These are phyloP conservation scores for Chaetomiaceae sp. DNA, from an alignment of 2,329 filamentous ascomycete species.

Conservation along the genomic window DNA sequence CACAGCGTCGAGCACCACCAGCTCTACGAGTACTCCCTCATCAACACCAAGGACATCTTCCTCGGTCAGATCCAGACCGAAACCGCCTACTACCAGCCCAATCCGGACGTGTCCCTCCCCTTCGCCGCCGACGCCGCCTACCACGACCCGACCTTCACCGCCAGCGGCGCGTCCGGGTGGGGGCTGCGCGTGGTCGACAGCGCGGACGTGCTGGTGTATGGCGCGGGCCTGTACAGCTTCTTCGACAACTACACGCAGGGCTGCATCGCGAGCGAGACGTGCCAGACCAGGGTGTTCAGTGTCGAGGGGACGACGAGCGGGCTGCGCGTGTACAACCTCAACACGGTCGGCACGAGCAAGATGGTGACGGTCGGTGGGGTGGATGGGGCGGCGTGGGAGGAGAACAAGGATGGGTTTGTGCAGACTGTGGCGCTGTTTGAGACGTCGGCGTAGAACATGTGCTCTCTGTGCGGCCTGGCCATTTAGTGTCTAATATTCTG, in stretches of 20 bases:
- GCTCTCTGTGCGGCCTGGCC: no score
- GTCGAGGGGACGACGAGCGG: constrained; percentile 33
- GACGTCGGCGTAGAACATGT: not conserved
- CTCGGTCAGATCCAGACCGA: constrained; percentile 59
- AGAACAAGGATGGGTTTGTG: constrained; percentile 23
- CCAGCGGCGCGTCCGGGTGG: constrained; percentile 46
- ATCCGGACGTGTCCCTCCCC: constrained; percentile 47
- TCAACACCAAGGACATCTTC: constrained; percentile 50
- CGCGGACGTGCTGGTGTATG: constrained; percentile 47
- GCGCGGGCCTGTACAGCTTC: constrained; percentile 54
- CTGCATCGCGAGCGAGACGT: constrained; percentile 34
- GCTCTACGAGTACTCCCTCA: constrained; percentile 59
- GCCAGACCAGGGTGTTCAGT: constrained; percentile 36
- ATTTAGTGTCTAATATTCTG: not conserved
- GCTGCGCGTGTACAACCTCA: constrained; percentile 40
- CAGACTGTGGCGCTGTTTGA: constrained; percentile 21
- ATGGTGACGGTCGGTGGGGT: constrained; percentile 31
- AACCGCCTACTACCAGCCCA: constrained; percentile 60
- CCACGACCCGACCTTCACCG: constrained; percentile 44
- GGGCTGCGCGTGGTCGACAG: constrained; percentile 53
- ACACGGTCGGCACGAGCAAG: constrained; percentile 38
- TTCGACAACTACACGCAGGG: constrained; percentile 51
- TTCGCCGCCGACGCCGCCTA: constrained; percentile 38
- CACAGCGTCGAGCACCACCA: constrained; percentile 55
- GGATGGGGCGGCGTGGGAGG: constrained; percentile 20